Evolutionary conservation across 1,284 basidiomycete species (phyloP).

Genomic region (Lentinus polychrous): DNA sequence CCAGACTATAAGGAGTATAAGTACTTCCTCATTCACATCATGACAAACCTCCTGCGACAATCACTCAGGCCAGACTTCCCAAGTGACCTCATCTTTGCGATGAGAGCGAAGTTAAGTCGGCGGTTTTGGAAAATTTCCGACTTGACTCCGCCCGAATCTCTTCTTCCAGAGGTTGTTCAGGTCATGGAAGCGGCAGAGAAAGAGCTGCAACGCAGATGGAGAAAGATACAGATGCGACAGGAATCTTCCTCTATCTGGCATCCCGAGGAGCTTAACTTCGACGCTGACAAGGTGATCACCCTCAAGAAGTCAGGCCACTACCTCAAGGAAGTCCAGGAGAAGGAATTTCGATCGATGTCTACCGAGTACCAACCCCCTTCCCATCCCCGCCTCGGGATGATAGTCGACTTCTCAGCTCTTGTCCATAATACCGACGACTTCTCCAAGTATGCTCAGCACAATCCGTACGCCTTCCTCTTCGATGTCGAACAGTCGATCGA

Average conservation of each 20-base stretch:
- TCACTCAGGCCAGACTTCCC: slow-evolving; percentile 21
- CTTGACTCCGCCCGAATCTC: neutral
- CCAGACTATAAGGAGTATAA: slow-evolving; percentile 32
- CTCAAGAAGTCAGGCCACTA: neutral
- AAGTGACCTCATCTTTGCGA: neutral
- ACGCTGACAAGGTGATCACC: neutral
- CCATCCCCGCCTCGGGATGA: neutral
- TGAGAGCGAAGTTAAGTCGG: neutral
- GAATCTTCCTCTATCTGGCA: neutral
- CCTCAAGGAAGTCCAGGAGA: neutral
- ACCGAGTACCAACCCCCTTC: neutral
- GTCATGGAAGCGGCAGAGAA: neutral
- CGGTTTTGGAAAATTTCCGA: neutral
- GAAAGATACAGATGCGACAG: neutral
- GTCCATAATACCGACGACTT: neutral
- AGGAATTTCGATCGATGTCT: too few relatives aligned
- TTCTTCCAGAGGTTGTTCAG: neutral
- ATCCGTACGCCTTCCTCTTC: neutral
- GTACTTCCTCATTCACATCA: neutral
- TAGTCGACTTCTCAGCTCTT: neutral
- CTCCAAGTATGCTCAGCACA: neutral
- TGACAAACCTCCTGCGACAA: slow-evolving; percentile 26
- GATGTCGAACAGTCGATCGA: neutral
- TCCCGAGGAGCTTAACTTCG: neutral
- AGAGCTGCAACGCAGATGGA: neutral